Percentiles rank a stretch among this genome's conserved stretches.
Conservation (phyloP, 202 grass and related monocot genomes). For the Panicum hallii region DNA sequence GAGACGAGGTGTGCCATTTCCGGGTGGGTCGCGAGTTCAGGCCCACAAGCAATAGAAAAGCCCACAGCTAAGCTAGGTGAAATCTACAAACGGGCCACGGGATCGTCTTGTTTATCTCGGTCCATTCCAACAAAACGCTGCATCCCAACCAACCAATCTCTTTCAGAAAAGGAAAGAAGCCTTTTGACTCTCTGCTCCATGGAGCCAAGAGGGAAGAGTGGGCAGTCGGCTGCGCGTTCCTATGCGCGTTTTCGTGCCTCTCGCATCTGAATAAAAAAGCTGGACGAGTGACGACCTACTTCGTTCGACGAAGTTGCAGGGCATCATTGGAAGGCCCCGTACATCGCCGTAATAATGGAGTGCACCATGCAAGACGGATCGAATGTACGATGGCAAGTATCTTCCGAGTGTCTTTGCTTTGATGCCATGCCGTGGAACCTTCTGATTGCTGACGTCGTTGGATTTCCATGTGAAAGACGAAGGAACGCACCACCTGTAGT, state of each 20-base stretch:
- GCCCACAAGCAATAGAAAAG: neutral
- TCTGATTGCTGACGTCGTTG: conserved; percentile 5
- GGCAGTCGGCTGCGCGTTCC: conserved; percentile 33
- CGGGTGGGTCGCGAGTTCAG: neutral
- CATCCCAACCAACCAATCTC: neutral
- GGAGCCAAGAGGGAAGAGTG: neutral
- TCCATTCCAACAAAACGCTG: conserved; percentile 18
- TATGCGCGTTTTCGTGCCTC: neutral
- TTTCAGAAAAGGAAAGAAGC: neutral
- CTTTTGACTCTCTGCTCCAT: neutral
- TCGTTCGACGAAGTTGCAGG: neutral
- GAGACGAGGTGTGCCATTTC: neutral
- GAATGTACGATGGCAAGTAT: too few relatives aligned
- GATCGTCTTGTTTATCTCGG: conserved; percentile 23
- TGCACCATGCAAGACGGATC: too few relatives aligned
- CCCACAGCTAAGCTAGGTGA: neutral
- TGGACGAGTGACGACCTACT: neutral
- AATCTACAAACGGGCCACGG: conserved; percentile 31
- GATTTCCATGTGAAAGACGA: neutral
- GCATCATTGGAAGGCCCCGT: neutral
- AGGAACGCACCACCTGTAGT: too few relatives aligned
- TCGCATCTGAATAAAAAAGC: neutral
- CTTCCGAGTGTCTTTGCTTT: neutral
- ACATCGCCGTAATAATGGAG: too few relatives aligned
- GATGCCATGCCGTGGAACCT: conserved; percentile 14